Percentiles rank a stretch among this genome's conserved stretches.
These are phyloP conservation scores for Ambrosia artemisiifolia DNA, from an alignment of 129 eudicot genomes.

Conservation along the genomic window DNA sequence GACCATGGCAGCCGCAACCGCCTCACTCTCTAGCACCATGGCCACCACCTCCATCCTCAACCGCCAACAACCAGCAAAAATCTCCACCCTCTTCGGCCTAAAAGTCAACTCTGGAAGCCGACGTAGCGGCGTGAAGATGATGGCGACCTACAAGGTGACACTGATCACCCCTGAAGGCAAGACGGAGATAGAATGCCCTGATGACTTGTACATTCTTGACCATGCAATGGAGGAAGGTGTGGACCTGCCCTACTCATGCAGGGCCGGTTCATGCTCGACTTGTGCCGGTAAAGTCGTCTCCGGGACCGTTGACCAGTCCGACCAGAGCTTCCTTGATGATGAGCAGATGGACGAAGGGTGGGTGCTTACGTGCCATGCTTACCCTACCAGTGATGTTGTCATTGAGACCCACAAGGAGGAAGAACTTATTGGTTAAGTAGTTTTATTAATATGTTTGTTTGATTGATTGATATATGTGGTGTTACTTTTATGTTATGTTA, in stretches of 20 bases:
- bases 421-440: constrained; percentile 37
- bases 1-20: constrained; percentile 38
- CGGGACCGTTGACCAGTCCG: constrained; percentile 66
- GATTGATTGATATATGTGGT: too few relatives aligned
- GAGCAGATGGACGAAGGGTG: constrained; percentile 54
- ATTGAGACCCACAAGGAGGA: constrained; percentile 93
- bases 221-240: constrained; percentile 48
- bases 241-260: constrained; percentile 78
- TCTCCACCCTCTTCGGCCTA: constrained; percentile 33
- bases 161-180: constrained; percentile 63
- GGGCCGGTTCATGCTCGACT: constrained; percentile 84
- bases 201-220: constrained; percentile 58
- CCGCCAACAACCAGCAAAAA: constrained; percentile 10
- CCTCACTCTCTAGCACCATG: constrained; percentile 49
- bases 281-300: constrained; percentile 59
- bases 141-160: constrained; percentile 66
- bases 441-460: too few relatives aligned
- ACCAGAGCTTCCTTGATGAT: constrained; percentile 53
- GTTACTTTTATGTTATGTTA: too few relatives aligned
- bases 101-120: constrained; percentile 6
- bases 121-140: constrained; percentile 36
- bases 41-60: constrained; percentile 26
- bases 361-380: constrained; percentile 82
- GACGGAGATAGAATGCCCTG: constrained; percentile 41
- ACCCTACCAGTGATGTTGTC: constrained; percentile 44